Conservation (phyloP, 345 rosid species). For the Murraya paniculata region DNA sequence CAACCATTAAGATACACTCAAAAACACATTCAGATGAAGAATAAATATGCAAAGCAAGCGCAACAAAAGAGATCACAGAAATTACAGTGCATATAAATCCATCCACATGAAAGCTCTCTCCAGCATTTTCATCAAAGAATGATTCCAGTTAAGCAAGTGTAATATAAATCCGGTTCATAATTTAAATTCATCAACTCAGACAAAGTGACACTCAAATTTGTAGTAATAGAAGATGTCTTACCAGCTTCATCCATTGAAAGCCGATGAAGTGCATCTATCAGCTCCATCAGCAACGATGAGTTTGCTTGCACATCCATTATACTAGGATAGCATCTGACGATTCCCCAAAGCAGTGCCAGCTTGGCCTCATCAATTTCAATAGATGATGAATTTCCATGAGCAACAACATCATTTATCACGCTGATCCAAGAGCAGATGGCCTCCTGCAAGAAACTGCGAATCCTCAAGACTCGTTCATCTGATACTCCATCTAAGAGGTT, state of each 20-base stretch:
- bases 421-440: conserved; percentile 29
- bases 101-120: background rate
- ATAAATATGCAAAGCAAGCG: background rate
- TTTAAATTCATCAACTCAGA: background rate
- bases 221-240: conserved; percentile 24
- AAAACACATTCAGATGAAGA: background rate
- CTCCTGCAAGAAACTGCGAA: conserved; percentile 41
- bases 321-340: conserved; percentile 60
- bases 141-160: background rate
- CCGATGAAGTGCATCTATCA: conserved; percentile 50
- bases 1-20: background rate
- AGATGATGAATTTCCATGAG: conserved; percentile 25
- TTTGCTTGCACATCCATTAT: conserved; percentile 33
- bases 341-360: conserved; percentile 74
- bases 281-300: conserved; percentile 42
- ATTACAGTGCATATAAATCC: background rate
- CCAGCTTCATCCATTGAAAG: conserved; percentile 48
- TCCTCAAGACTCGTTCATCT: conserved; percentile 37
- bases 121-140: background rate
- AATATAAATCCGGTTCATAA: background rate
- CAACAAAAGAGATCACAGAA: background rate
- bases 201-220: background rate
- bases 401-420: conserved; percentile 33
- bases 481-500: conserved; percentile 36
- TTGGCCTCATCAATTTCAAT: conserved; percentile 32